These are phyloP conservation scores for Nigrospora oryzae DNA, from an alignment of 2,329 filamentous ascomycete genomes.

Conservation along the genomic window DNA sequence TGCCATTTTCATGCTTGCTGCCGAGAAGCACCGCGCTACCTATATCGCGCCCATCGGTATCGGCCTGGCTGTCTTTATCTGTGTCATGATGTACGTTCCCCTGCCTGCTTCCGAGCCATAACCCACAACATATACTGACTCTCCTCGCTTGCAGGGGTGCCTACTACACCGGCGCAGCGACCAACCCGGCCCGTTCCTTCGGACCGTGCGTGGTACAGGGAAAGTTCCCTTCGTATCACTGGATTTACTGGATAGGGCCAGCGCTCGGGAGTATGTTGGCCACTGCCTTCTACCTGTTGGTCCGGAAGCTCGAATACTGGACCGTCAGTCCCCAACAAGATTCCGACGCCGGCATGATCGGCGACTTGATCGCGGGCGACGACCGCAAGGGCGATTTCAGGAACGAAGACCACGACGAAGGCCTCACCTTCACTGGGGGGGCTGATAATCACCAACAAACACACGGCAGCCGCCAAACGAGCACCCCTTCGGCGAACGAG, in stretches of 20 bases:
- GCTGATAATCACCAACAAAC: too few species aligned
- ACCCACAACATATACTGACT: not conserved
- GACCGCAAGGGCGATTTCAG: not conserved
- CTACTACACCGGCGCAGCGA: not conserved
- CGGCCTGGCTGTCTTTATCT: not conserved
- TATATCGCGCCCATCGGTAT: conserved; percentile 1
- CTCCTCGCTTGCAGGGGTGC: not conserved
- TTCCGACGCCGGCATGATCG: not conserved
- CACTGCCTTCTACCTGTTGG: conserved; percentile 1
- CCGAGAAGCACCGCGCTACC: conserved; percentile 1
- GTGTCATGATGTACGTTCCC: conserved; percentile 1
- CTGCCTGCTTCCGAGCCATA: not conserved
- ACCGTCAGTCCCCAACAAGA: conserved; percentile 1
- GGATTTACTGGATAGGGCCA: conserved; percentile 2
- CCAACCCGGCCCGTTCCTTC: conserved; percentile 1
- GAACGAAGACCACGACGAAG: too few species aligned
- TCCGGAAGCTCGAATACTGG: conserved; percentile 1
- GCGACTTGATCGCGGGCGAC: not conserved
- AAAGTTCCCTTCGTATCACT: conserved; percentile 1
- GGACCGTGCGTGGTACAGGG: not conserved
- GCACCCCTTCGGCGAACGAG: too few species aligned
- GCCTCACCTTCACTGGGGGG: too few species aligned
- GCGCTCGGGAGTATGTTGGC: not conserved
- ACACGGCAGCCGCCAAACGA: too few species aligned
- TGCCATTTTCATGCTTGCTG: conserved; percentile 3